Evolutionary conservation across 2,329 filamentous ascomycete genomes (phyloP).

Genomic region (Fusarium succisae): DNA sequence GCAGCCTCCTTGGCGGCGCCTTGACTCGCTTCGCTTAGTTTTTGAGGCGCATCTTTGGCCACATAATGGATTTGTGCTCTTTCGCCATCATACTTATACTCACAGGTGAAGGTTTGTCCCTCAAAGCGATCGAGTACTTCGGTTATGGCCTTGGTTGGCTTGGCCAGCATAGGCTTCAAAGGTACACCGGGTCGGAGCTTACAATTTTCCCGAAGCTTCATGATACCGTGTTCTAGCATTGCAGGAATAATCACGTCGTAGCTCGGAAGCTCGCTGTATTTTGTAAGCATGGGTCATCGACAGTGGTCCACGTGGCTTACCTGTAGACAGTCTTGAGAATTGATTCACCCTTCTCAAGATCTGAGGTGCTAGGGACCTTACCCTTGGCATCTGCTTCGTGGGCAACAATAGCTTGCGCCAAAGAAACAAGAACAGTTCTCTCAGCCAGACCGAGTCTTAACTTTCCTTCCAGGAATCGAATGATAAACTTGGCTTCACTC

Average conservation of each 20-base stretch:
- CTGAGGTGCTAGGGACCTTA: conserved; percentile 75
- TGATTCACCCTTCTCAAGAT: conserved; percentile 84
- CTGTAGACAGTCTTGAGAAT: conserved; percentile 92
- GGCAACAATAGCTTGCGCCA: conserved; percentile 87
- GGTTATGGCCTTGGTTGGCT: conserved; percentile 97
- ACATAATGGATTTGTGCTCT: conserved; percentile 99
- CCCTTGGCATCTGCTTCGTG: conserved; percentile 81
- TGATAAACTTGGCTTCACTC: conserved; percentile 93
- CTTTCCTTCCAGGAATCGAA: conserved; percentile 94
- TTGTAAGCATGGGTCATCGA: conserved; percentile 45
- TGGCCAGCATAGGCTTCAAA: conserved; percentile 97
- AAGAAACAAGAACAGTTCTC: conserved; percentile 86
- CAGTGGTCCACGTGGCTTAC: conserved; percentile 53
- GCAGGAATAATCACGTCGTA: conserved; percentile 95
- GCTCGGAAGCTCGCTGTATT: conserved; percentile 84
- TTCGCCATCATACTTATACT: conserved; percentile 99
- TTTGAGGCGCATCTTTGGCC: conserved; percentile 77
- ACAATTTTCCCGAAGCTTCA: conserved; percentile 83
- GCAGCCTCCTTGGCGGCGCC: conserved; percentile 71
- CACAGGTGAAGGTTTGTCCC: conserved; percentile 93
- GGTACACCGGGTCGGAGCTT: conserved; percentile 93
- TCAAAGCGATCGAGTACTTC: conserved; percentile 98
- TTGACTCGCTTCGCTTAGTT: conserved; percentile 70
- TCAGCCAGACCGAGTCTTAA: conserved; percentile 91
- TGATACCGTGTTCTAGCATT: conserved; percentile 86